Conservation (phyloP, 2,329 filamentous ascomycete species). For the Rhynchosporium graminicola region DNA sequence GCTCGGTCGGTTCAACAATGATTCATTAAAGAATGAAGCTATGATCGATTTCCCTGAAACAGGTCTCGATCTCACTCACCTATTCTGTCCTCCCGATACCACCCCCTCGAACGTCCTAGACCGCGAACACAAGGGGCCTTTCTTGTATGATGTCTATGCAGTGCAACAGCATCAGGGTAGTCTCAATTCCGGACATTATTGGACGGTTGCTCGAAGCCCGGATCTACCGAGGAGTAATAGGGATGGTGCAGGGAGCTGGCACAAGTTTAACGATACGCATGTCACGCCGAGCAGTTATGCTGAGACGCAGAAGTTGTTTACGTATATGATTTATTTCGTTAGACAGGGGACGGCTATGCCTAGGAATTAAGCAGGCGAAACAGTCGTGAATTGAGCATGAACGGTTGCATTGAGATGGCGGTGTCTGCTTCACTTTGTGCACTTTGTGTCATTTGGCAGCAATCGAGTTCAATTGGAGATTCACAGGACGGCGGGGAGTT, state of each 20-base stretch:
- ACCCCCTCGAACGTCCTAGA: slow-evolving; percentile 36
- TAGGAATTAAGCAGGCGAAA: not conserved
- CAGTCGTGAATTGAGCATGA: not conserved
- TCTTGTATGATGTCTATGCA: slow-evolving; percentile 82
- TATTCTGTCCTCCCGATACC: slow-evolving; percentile 45
- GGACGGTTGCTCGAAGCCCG: slow-evolving; percentile 26
- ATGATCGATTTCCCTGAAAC: slow-evolving; percentile 14
- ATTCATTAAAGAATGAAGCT: slow-evolving; percentile 2
- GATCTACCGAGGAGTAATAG: slow-evolving; percentile 22
- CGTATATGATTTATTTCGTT: slow-evolving; percentile 11
- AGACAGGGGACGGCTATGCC: slow-evolving; percentile 8
- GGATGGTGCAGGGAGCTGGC: slow-evolving; percentile 24
- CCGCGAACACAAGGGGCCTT: slow-evolving; percentile 53
- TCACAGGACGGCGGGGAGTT: too few species aligned
- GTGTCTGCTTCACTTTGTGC: not conserved
- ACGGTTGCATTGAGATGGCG: too few species aligned
- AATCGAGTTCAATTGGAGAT: too few species aligned
- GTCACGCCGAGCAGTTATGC: slow-evolving; percentile 11
- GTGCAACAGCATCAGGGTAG: slow-evolving; percentile 54
- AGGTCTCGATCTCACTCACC: slow-evolving; percentile 44
- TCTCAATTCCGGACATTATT: slow-evolving; percentile 34
- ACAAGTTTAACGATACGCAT: slow-evolving; percentile 24
- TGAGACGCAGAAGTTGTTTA: not conserved
- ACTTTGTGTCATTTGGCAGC: not conserved
- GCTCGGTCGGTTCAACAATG: slow-evolving; percentile 17